Percentiles rank a stretch among this genome's conserved stretches.
Conservation (phyloP, 169 alveolate species). For the Eimeria falciformis region DNA sequence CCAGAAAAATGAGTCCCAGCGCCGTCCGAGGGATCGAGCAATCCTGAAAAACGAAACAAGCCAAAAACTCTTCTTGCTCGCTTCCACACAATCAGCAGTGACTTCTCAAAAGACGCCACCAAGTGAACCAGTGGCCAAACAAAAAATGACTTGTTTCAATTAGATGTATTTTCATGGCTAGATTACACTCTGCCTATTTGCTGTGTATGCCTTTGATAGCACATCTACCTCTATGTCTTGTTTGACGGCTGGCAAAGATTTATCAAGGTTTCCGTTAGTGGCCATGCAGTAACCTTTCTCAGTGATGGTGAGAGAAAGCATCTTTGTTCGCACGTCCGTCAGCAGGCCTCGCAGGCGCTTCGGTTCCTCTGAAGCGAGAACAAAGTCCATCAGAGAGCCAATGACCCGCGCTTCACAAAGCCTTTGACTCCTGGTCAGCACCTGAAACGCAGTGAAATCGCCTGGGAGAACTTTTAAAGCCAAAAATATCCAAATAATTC, state of each 20-base stretch:
- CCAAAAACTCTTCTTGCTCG: too few relatives aligned
- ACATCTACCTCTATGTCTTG: not conserved
- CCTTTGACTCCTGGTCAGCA: not conserved
- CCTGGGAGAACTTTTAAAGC: too few relatives aligned
- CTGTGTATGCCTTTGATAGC: too few relatives aligned
- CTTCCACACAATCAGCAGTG: too few relatives aligned
- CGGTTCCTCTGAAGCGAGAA: not conserved
- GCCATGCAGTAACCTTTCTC: constrained; percentile 27
- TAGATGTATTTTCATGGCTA: too few relatives aligned
- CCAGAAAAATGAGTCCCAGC: not conserved
- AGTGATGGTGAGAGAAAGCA: constrained; percentile 1
- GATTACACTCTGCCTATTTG: too few relatives aligned
- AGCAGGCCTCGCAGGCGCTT: not conserved
- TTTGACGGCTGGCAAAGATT: not conserved
- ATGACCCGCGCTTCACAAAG: not conserved
- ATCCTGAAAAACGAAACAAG: not conserved
- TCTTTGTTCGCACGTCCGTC: not conserved
- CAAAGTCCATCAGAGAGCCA: not conserved
- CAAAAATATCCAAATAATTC: too few relatives aligned
- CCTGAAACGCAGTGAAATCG: not conserved
- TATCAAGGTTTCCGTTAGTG: constrained; percentile 14
- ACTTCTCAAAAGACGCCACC: too few relatives aligned
- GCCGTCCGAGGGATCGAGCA: not conserved
- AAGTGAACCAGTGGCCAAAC: too few relatives aligned
- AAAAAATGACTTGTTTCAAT: too few relatives aligned